Evolutionary conservation across 768 basidiomycete genomes (phyloP).

Genomic region (Kwoniella europaea): DNA sequence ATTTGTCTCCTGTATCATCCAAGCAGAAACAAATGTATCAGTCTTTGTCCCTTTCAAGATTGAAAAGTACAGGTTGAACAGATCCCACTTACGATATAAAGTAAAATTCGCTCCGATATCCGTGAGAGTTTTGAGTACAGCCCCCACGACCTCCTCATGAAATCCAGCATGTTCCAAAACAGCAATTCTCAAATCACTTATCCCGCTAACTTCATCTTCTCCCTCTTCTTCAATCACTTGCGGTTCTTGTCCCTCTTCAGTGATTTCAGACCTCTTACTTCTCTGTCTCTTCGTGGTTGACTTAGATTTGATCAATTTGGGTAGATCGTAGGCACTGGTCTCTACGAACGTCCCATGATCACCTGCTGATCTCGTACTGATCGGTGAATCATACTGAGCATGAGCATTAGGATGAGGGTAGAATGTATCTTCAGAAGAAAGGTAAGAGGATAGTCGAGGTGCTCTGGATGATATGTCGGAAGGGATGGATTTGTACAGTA

Average conservation of each 20-base stretch:
- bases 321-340: slow-evolving; percentile 10
- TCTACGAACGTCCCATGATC: slow-evolving; percentile 15
- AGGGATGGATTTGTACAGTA: slow-evolving; percentile 9
- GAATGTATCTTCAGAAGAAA: neutral
- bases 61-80: neutral
- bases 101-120: slow-evolving; percentile 23
- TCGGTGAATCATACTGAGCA: neutral
- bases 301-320: slow-evolving; percentile 15
- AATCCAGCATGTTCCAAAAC: slow-evolving; percentile 33
- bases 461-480: neutral
- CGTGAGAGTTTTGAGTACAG: slow-evolving; percentile 23
- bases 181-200: slow-evolving; percentile 15
- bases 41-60: neutral
- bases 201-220: neutral
- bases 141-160: slow-evolving; percentile 30
- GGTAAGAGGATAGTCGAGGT: neutral
- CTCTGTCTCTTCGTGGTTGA: neutral
- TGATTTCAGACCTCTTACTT: neutral
- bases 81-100: slow-evolving; percentile 15
- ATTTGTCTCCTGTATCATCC: slow-evolving; percentile 16
- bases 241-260: neutral
- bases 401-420: slow-evolving; percentile 2
- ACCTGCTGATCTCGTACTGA: slow-evolving; percentile 2
- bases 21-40: neutral
- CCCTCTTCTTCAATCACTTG: neutral